These are phyloP conservation scores for Kodamaea sp. DNA, from an alignment of 1,139 yeast genomes.

Conservation along the genomic window DNA sequence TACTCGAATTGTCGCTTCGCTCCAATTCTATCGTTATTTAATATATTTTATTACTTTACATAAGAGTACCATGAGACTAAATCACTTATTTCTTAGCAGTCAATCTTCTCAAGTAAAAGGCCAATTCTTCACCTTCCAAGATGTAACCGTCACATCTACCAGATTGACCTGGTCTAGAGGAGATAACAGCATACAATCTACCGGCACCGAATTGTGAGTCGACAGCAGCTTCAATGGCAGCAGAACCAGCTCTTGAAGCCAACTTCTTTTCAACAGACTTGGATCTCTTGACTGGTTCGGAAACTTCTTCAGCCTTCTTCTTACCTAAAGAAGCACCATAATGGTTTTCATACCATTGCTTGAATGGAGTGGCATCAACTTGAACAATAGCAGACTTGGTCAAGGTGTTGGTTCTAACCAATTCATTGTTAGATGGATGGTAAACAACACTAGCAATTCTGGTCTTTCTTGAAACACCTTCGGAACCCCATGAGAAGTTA, in stretches of 20 bases:
- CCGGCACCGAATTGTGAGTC: slow-evolving; percentile 97
- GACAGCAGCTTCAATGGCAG: slow-evolving; percentile 87
- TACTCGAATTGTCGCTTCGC: no score
- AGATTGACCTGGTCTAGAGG: slow-evolving; percentile 99
- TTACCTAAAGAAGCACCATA: slow-evolving; percentile 94
- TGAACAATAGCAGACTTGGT: slow-evolving; percentile 99
- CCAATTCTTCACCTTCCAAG: slow-evolving; percentile 99
- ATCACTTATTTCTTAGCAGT: slow-evolving; percentile 90
- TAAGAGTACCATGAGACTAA: slow-evolving; percentile 4
- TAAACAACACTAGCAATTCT: slow-evolving; percentile 96
- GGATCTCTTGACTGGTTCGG: slow-evolving; percentile 60
- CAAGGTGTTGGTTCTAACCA: slow-evolving; percentile 99
- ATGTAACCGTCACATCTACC: slow-evolving; percentile 99
- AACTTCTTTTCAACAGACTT: slow-evolving; percentile 86
- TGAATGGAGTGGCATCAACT: slow-evolving; percentile 99
- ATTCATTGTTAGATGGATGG: slow-evolving; percentile 99
- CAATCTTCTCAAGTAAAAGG: slow-evolving; percentile 99
- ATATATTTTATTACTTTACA: neutral
- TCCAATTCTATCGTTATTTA: no score
- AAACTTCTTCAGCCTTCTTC: slow-evolving; percentile 49
- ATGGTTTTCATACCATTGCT: slow-evolving; percentile 98
- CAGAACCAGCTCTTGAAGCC: slow-evolving; percentile 82
- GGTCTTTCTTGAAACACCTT: slow-evolving; percentile 98
- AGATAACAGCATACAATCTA: slow-evolving; percentile 96
- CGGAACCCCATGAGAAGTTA: slow-evolving; percentile 99